phyloP scores from a whole-genome alignment of 2,329 filamentous ascomycete species.

The Pseudocercospora musae region DNA sequence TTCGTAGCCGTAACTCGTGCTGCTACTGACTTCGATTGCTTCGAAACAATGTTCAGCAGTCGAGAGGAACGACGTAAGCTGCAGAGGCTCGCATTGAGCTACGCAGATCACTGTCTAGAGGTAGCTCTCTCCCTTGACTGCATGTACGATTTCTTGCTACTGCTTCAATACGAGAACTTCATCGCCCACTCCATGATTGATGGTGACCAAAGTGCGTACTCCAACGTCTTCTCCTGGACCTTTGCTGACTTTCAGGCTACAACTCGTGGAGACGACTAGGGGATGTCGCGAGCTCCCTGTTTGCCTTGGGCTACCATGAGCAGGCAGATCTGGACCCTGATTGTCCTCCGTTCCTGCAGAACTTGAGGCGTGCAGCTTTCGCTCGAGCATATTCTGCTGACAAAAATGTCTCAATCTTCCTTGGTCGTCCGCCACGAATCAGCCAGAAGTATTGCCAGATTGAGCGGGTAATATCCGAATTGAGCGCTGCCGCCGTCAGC shows the following conservation, averaged over 20 bases:
- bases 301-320: constrained; percentile 49
- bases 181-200: constrained; percentile 45
- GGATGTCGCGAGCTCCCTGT: constrained; percentile 47
- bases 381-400: constrained; percentile 46
- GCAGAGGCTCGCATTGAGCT: constrained; percentile 9
- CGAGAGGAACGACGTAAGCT: constrained; percentile 33
- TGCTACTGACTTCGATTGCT: constrained; percentile 31
- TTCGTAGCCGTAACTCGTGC: constrained; percentile 41
- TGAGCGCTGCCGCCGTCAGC: neutral
- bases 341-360: constrained; percentile 40
- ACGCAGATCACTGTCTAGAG: constrained; percentile 37
- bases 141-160: constrained; percentile 46
- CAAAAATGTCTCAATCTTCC: constrained; percentile 49
- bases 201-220: constrained; percentile 44
- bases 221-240: neutral
- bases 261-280: constrained; percentile 48
- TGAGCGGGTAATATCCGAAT: constrained; percentile 13
- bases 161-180: constrained; percentile 48
- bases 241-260: constrained; percentile 38
- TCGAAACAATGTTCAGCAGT: constrained; percentile 33
- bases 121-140: constrained; percentile 35
- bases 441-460: constrained; percentile 40
- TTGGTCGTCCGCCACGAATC: constrained; percentile 50
- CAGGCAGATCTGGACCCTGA: constrained; percentile 33
- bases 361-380: constrained; percentile 43